A percentile compares a stretch with the other conserved stretches of the same genome.
Evolutionary conservation across 345 rosid genomes (phyloP).

Genomic region (Excoecaria cochinchinensis): DNA sequence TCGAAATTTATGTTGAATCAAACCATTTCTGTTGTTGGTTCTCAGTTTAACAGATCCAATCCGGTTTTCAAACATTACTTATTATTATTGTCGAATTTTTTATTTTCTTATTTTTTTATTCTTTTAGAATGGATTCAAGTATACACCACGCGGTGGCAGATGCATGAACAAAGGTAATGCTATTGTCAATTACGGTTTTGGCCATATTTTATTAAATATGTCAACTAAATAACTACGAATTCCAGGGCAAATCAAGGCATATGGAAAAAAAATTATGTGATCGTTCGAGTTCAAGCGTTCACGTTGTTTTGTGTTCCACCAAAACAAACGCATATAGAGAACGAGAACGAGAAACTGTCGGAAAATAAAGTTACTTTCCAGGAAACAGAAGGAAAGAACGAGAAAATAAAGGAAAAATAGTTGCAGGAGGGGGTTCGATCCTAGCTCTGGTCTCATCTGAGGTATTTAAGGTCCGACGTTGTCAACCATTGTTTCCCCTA

Average conservation of each 20-base stretch:
- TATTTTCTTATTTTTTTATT: no score
- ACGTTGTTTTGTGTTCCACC: constrained; percentile 28
- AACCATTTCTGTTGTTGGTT: no score
- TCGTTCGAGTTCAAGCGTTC: constrained; percentile 29
- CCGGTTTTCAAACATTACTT: no score
- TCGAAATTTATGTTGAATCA: no score
- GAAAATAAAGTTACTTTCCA: background rate
- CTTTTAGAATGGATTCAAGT: no score
- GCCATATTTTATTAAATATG: no score
- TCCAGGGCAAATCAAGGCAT: constrained; percentile 12
- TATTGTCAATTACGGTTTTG: no score
- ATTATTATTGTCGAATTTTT: no score
- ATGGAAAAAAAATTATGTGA: background rate
- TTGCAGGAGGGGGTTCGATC: constrained; percentile 6
- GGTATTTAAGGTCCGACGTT: constrained; percentile 22
- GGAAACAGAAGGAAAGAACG: background rate
- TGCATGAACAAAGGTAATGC: no score
- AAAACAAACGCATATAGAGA: background rate
- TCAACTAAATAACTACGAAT: no score
- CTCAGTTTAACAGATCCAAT: no score
- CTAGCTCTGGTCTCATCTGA: background rate
- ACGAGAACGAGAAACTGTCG: background rate
- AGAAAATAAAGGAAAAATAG: constrained; percentile 13
- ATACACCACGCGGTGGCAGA: no score
- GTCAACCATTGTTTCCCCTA: background rate